These are phyloP conservation scores for Chlorella sp. DNA, from an alignment of 139 green algal genomes.

Conservation along the genomic window DNA sequence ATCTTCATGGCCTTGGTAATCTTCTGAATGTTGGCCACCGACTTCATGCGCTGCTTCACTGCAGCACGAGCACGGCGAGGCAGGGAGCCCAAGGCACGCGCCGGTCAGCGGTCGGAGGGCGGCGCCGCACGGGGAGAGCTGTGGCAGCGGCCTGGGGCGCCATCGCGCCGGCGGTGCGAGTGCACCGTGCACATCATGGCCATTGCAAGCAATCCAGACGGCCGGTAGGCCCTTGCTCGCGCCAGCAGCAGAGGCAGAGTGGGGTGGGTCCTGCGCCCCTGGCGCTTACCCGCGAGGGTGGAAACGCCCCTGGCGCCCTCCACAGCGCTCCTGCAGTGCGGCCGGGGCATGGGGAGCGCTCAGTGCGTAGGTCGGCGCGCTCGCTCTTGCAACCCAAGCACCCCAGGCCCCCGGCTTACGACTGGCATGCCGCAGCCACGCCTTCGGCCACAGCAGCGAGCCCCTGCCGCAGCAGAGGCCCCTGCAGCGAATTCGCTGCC, in stretches of 20 bases:
- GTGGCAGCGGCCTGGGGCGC: not conserved
- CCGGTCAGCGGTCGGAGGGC: not conserved
- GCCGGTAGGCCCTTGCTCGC: not conserved
- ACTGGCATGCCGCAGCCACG: no score
- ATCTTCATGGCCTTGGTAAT: constrained; percentile 99
- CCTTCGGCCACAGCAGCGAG: no score
- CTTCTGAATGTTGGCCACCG: constrained; percentile 98
- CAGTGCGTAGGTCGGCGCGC: no score
- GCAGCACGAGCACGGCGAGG: constrained; percentile 12
- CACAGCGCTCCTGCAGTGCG: not conserved
- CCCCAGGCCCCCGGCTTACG: no score
- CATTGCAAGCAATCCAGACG: not conserved
- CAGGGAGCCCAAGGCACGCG: no score
- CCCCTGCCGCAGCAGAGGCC: no score
- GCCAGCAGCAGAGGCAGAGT: not conserved
- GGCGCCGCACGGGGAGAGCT: not conserved
- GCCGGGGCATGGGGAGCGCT: no score
- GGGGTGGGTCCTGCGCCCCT: not conserved
- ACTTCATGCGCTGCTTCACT: constrained; percentile 98
- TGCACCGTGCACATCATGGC: not conserved
- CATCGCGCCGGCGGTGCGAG: no score
- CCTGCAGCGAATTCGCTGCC: no score
- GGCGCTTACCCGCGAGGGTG: constrained; percentile 10
- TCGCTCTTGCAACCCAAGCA: no score
- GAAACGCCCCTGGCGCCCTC: not conserved